Base-by-base conservation (phyloP, 2,329 filamentous ascomycete species). In the Didymella exigua region DNA sequence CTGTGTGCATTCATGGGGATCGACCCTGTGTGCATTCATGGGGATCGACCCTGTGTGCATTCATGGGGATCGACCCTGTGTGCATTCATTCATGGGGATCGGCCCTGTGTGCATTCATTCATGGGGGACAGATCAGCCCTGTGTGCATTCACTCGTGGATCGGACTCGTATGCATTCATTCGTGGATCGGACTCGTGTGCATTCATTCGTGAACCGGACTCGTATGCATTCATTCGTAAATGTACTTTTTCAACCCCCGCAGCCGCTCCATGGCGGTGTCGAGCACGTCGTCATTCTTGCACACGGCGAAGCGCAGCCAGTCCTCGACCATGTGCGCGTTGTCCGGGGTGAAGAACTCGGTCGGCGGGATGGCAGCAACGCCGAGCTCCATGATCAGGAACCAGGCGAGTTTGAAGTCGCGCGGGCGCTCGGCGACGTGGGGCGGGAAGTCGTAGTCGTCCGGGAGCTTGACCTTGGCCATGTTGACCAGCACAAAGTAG, bases 301-400 rank as follows among this genome's bases (percentile, higher is more conserved):
- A 99, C 1, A 99, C 92, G 0, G 95, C 95, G 73, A 98, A 98
- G 21, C 95, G 84, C 69, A 99, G 82, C 78, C 96, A 99, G 68
- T 98, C 89, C 80, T 97, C 90, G 0, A 90, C 95, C 65, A 97
- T 86, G 67, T 90, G 86, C 24, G 89, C 86, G 70, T 96, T 96
- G 37, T 76, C 79, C 16, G 91, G 87, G 0, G 93, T 97, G 75
- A 97, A 98, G 76, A 99, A 99, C 76, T 99, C 95, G 0, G 93
- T 96, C 0, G 95, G 95, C 16, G 95, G 95, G 59, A 99, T 97
- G 8, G 93, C 93, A 2, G 95, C 95, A 24, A 99, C 91, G 9
- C 95, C 95, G 18, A 99, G 81, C 79, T 99, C 93, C 74, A 93
- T 93, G 76, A 99, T 99, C 67, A 97, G 78, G 79, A 98, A 98